A percentile compares a stretch with the other conserved stretches of the same genome.
Conservation (phyloP, 805 yeast genomes). For the Candida jianshihensis region DNA sequence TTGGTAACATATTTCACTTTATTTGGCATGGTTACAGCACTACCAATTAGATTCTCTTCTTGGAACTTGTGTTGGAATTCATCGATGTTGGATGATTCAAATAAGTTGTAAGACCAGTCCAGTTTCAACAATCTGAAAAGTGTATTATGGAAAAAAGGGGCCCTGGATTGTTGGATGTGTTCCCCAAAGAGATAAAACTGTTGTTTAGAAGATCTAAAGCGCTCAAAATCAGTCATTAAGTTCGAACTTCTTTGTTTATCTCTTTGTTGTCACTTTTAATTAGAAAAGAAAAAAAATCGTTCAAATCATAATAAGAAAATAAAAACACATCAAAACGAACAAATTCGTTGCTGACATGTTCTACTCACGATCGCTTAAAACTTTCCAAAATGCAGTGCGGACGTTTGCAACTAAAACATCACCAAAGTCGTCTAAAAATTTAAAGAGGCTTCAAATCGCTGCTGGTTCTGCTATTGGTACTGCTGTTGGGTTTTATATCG, state of each 20-base stretch:
- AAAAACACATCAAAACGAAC: too few species aligned
- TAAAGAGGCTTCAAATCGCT: conserved; percentile 1
- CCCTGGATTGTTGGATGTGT: conserved; percentile 17
- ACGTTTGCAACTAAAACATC: too few species aligned
- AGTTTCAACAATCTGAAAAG: conserved; percentile 12
- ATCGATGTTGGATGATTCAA: conserved; percentile 16
- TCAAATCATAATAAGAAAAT: too few species aligned
- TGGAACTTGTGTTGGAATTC: conserved; percentile 9
- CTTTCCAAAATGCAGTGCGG: too few species aligned
- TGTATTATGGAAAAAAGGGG: conserved; percentile 19
- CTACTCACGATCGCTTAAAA: too few species aligned
- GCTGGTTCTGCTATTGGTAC: conserved; percentile 17
- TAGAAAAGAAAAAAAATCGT: too few species aligned
- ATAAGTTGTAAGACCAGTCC: conserved; percentile 17
- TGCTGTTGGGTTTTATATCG: conserved; percentile 17
- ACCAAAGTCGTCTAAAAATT: neutral
- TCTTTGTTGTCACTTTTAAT: too few species aligned
- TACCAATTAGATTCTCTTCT: conserved; percentile 12
- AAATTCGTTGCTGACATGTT: too few species aligned
- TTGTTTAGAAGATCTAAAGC: conserved; percentile 1
- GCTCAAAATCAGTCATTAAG: conserved; percentile 4
- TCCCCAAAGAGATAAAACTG: conserved; percentile 20
- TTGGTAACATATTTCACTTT: conserved; percentile 16
- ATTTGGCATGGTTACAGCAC: conserved; percentile 22
- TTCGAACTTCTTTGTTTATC: neutral